Evolutionary conservation across 139 green algal species (phyloP).

Genomic region (Chlorella sp.): DNA sequence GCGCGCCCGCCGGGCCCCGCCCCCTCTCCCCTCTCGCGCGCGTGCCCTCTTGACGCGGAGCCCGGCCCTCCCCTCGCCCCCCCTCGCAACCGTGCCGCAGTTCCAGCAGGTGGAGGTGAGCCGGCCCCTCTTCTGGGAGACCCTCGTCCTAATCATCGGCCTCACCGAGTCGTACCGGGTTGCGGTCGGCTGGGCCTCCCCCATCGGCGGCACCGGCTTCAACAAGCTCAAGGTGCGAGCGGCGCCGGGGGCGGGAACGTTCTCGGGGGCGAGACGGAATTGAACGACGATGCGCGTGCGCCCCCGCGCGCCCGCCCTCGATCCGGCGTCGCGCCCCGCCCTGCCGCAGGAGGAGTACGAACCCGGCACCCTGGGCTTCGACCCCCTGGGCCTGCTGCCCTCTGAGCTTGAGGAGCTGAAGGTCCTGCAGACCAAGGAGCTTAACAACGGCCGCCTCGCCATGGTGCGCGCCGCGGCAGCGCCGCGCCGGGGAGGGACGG

Average conservation of each 20-base stretch:
- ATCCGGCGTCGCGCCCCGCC: too few relatives aligned
- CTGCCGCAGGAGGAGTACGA: constrained; percentile 46
- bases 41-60: too few relatives aligned
- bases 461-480: constrained; percentile 66
- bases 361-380: constrained; percentile 76
- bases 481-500: too few relatives aligned
- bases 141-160: constrained; percentile 72
- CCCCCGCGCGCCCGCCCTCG: too few relatives aligned
- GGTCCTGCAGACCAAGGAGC: constrained; percentile 89
- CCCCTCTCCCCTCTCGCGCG: too few relatives aligned
- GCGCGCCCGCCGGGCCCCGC: too few relatives aligned
- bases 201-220: constrained; percentile 43
- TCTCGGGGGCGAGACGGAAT: too few relatives aligned
- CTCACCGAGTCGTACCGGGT: constrained; percentile 72
- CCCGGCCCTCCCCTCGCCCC: too few relatives aligned
- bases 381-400: constrained; percentile 89
- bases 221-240: too few relatives aligned
- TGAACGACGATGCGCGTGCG: too few relatives aligned
- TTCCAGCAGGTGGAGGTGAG: constrained; percentile 75
- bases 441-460: constrained; percentile 92
- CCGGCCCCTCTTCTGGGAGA: constrained; percentile 61
- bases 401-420: constrained; percentile 71
- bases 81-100: constrained; percentile 13
- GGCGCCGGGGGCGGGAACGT: too few relatives aligned
- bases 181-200: constrained; percentile 62